Base-by-base conservation (phyloP, 2,329 filamentous ascomycete genomes). In the Neurospora sp. region DNA sequence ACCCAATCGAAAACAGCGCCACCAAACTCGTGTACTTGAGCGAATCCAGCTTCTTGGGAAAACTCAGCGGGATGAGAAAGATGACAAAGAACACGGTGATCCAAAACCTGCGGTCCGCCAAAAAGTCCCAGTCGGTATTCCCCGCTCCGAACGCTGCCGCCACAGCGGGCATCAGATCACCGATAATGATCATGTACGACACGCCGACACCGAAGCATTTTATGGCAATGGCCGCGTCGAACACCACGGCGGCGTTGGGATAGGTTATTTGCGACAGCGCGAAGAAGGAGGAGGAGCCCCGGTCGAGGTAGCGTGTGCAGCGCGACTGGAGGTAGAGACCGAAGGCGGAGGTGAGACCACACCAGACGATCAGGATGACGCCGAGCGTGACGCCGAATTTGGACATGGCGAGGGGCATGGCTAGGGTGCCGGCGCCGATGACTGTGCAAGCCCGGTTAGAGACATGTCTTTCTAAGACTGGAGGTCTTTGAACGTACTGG, bases 81-180 rank as follows among this genome's bases (percentile, higher is more conserved):
- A 97, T 86, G 93, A 99, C 97, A 78, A 99, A 99, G 78, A 99
- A 99, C 1, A 90, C 94, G 1, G 96, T 98, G 72, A 99, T 92
- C 96, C 96, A 99, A 79, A 99, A 99, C 78, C 96, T 91, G 68
- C 96, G 88, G 78, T 98, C 93, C 62, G 95, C 86, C 73, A 98
- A 82, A 77, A 95, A 98, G 1, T 89, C 86, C 66, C 91, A 82
- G 2, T 87, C 84, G 19, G 85, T 87, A 23, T 87, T 86, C 67
- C 84, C 82, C 67, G 87, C 85, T 72, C 89, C 87, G 79, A 99
- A 95, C 4, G 94, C 96, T 72, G 89, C 83, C 33, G 96, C 89
- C 10, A 99, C 96, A 46, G 93, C 95, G 0, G 96, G 96, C 96
- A 99, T 99, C 73, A 99, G 83, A 79, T 99, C 96, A 68, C 96